Evolutionary conservation across 106 monocot species (phyloP).

Genomic region (Allium fistulosum): DNA sequence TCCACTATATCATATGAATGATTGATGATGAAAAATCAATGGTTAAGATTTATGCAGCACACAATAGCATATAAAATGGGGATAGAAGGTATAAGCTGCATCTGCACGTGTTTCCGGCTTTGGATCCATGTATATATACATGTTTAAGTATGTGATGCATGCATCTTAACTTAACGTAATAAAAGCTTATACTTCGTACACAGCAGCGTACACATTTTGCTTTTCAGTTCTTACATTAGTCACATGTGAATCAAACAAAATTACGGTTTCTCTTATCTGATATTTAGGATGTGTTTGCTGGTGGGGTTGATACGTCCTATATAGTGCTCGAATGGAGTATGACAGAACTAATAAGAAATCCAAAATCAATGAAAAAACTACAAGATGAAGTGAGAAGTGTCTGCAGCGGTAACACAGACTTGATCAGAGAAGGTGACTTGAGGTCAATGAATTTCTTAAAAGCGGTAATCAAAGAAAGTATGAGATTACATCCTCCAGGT

Average conservation of each 20-base stretch:
- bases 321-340: slow-evolving; percentile 21
- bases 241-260: background rate
- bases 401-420: background rate
- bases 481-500: slow-evolving; percentile 20
- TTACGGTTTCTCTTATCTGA: too few relatives aligned
- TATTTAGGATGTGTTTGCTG: slow-evolving; percentile 19
- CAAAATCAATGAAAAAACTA: slow-evolving; percentile 10
- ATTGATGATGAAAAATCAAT: too few relatives aligned
- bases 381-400: slow-evolving; percentile 10
- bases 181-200: background rate
- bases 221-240: too few relatives aligned
- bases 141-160: background rate
- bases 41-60: too few relatives aligned
- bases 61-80: too few relatives aligned
- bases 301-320: slow-evolving; percentile 21
- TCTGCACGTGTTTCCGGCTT: background rate
- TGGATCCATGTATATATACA: background rate
- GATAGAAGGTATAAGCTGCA: too few relatives aligned
- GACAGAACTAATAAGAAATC: slow-evolving; percentile 27
- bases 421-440: slow-evolving; percentile 11
- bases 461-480: background rate
- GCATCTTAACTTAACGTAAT: background rate
- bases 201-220: background rate
- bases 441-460: slow-evolving; percentile 8
- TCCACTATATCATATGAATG: too few relatives aligned